Evolutionary conservation across 2,329 filamentous ascomycete genomes (phyloP), one percentile per base, ranked within the genome.

Genomic region (Mycosphaerella sp.): DNA sequence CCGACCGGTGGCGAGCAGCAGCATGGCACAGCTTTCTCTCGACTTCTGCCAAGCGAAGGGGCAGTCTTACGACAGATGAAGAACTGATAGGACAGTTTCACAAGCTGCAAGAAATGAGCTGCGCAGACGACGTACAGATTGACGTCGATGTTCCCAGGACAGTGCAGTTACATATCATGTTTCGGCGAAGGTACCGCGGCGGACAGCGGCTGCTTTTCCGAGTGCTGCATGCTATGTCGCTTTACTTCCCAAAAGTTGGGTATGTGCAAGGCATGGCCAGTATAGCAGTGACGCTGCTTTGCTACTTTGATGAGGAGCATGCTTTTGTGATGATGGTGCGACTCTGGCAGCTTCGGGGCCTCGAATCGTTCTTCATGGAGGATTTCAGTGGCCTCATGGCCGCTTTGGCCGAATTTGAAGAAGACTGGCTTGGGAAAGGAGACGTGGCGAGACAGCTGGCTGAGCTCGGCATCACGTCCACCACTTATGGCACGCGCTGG

Each of bases 181-280:
- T 98, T 67, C 83, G 93, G 41, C 80, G 83, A 57, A 80, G 93
- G 44, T 98, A 98, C 71, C 82, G 89, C 18, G 93, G 93, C 54
- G 93, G 91, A 16, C 91, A 98, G 69, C 81, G 93, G 39, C 74
- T 97, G 12, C 75, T 98, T 2, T 98, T 98, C 70, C 82, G 93
- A 44, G 89, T 97, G 2, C 77, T 98, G 25, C 93, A 97, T 66
- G 86, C 88, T 40, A 81, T 97, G 66, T 91, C 89, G 14, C 79
- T 98, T 9, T 94, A 96, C 68, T 91, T 91, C 58, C 87, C 89
- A 0, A 85, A 87, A 18, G 93, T 87, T 5, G 93, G 93, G 25
- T 98, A 98, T 68, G 93, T 97, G 0, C 93, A 98, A 70, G 93
- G 93, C 48, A 98, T 98, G 93, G 93, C 91, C 13, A 87, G 89